Evolutionary conservation across 371 early-diverging fungal species (phyloP), one percentile per base, ranked within the genome.

Genomic region (Apophysomyces variabilis): DNA sequence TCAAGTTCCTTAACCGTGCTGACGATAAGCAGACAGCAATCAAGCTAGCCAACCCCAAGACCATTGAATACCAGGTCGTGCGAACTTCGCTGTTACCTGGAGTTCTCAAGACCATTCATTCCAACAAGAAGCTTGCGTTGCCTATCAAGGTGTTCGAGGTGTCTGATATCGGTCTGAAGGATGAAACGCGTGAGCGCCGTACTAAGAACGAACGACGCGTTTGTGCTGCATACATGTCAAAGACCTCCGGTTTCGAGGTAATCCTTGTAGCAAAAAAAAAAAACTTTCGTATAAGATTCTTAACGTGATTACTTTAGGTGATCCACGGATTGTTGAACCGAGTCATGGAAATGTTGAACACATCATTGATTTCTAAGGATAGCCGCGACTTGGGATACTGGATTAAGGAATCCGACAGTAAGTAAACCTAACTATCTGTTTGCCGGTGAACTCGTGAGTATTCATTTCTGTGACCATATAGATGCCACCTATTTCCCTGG

Each of bases 81-180:
- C 92, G 99, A 61, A 95, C 96, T 12, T 91, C 93, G 11, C 83
- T 99, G 47, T 78, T 99, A 43, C 99, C 99, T 11, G 99, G 99
- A 57, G 80, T 99, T 16, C 85, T 99, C 61, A 99, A 99, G 90
- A 96, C 98, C 3, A 72, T 99, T 57, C 80, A 89, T 69, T 87
- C 89, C 67, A 99, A 99, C 90, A 93, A 92, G 80, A 93, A 92
- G 70, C 86, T 91, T 60, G 85, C 97, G 8, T 81, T 99, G 60
- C 99, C 99, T 5, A 78, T 99, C 82, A 93, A 93, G 81, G 76
- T 99, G 57, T 99, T 99, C 81, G 99, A 99, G 75, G 95, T 98
- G 14, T 92, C 95, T 39, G 99, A 99, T 74, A 93, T 99, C 41
- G 95, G 95, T 26, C 82, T 94, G 74, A 92, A 96, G 84, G 94